Evolutionary conservation across 169 alveolate species (phyloP).

Genomic region (Cryptosporidium viatorum): DNA sequence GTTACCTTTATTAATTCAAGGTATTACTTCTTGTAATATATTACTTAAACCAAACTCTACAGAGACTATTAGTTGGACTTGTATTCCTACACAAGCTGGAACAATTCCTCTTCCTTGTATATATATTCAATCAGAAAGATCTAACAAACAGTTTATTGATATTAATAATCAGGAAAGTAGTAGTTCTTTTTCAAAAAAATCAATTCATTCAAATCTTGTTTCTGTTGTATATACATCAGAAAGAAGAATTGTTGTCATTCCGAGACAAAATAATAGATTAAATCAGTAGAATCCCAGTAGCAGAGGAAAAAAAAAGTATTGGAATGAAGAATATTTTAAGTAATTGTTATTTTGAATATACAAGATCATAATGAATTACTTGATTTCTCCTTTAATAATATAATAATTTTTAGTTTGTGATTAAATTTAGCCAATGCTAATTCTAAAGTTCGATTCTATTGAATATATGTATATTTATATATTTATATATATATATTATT

Average conservation of each 20-base stretch:
- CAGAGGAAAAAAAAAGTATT: no score
- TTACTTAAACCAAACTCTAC: constrained; percentile 26
- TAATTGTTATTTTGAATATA: no score
- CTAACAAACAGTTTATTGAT: constrained; percentile 36
- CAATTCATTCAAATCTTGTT: not conserved
- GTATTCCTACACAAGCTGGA: constrained; percentile 68
- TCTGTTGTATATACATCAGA: constrained; percentile 62
- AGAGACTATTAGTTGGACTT: constrained; percentile 21
- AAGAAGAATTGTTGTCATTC: constrained; percentile 47
- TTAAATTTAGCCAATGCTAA: not conserved
- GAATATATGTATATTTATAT: no score
- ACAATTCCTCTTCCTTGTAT: constrained; percentile 61
- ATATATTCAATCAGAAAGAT: constrained; percentile 42
- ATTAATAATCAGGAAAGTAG: not conserved
- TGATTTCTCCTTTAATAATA: not conserved
- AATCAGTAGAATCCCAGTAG: no score
- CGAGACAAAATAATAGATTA: not conserved
- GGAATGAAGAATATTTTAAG: no score
- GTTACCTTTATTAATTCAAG: constrained; percentile 59
- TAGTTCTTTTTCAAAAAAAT: not conserved
- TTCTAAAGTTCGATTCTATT: not conserved
- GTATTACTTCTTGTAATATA: constrained; percentile 17
- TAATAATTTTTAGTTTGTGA: not conserved
- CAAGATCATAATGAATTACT: not conserved
- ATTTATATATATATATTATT: no score